Evolutionary conservation across 1,284 basidiomycete species (phyloP), one percentile per base, ranked within the genome.

Genomic region (Lentinula novae-zelandiae): DNA sequence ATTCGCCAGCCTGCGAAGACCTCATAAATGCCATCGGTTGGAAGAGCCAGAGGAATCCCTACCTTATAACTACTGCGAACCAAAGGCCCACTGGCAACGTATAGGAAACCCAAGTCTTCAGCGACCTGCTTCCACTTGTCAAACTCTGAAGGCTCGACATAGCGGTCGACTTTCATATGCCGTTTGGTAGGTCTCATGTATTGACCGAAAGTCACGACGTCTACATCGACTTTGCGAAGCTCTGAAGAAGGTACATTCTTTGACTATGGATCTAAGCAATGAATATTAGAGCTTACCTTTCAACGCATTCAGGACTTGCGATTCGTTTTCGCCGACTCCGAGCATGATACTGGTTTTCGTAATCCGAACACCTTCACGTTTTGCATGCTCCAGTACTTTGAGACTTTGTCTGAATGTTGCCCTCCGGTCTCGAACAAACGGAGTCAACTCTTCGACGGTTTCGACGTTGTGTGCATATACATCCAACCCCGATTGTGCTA

Each of bases 261-360:
- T 15, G 17, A 62, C 51, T 42, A 51, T n/a, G 36, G 7, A 38
- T 10, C 9, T 5, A 17, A 31, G 46, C 9, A 46, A 62, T 31
- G 51, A 42, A 33, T 6, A 13, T 46, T 5, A 15, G 22, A 20
- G 70, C 81, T 67, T 63, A 93, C 95, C 92, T 79, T 84, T 82
- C 5, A 99, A 81, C 1, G 96, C 89, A 69, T 91, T 86, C 72
- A 91, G 76, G 3, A 99, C 71, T 72, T 99, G 94, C 5, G 90
- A 87, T 60, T 91, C 87, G 50, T 81, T 84, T 78, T 99, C 97
- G 2, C 97, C 97, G 3, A 99, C 90, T 60, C 97, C 97, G 49
- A 99, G 86, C 97, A 99, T 99, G 67, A 99, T 92, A 69, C 95
- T 97, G 3, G 95, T 98, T 81, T 99, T 99, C 20, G 97, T 99